These are phyloP conservation scores for Macrophomina phaseolina DNA, from an alignment of 2,329 filamentous ascomycete species.

Conservation along the genomic window DNA sequence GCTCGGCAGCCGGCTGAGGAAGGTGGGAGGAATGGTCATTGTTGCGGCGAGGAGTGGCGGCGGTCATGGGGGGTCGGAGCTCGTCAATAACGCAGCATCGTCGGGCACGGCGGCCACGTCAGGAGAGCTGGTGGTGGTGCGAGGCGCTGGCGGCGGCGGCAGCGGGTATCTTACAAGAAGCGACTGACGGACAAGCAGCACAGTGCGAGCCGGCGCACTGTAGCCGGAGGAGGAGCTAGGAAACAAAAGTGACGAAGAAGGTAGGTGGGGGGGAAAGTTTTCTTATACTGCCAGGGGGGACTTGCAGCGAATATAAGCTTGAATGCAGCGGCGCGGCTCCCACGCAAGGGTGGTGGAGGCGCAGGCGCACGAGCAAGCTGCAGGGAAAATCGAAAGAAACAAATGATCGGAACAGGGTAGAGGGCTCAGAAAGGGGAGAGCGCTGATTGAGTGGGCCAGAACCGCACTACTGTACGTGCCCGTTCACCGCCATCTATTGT, in stretches of 20 bases:
- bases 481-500: slow-evolving; percentile 25
- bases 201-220: slow-evolving; percentile 27
- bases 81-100: slow-evolving; percentile 16
- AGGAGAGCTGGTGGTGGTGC: neutral
- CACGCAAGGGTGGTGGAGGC: slow-evolving; percentile 9
- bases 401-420: slow-evolving; percentile 25
- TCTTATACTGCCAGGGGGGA: slow-evolving; percentile 16
- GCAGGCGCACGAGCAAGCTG: slow-evolving; percentile 18
- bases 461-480: slow-evolving; percentile 18
- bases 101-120: neutral
- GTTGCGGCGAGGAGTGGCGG: neutral
- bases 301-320: slow-evolving; percentile 19
- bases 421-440: neutral
- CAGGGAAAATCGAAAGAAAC: slow-evolving; percentile 18
- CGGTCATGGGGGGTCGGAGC: slow-evolving; percentile 20
- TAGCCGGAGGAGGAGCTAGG: neutral
- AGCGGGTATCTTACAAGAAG: neutral
- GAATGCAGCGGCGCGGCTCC: neutral
- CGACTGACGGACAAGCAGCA: slow-evolving; percentile 11
- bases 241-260: slow-evolving; percentile 9
- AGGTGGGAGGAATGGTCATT: slow-evolving; percentile 10
- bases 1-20: neutral
- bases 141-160: no score
- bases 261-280: slow-evolving; percentile 1
- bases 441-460: slow-evolving; percentile 11